These are phyloP conservation scores for Fusarium tjaetaba DNA, from an alignment of 2,329 filamentous ascomycete species.

Conservation along the genomic window DNA sequence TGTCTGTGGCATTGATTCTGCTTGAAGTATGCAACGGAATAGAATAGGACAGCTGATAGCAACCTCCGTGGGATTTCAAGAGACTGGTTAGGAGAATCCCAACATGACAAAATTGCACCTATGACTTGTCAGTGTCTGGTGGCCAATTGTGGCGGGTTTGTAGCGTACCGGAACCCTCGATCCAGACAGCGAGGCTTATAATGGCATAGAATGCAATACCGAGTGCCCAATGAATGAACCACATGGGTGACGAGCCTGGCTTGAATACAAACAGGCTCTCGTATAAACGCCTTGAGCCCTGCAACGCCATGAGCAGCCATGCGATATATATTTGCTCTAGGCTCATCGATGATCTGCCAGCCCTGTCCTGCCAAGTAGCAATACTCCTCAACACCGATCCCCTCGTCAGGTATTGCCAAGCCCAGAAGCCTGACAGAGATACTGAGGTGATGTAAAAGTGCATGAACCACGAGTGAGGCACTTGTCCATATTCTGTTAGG, in stretches of 20 bases:
- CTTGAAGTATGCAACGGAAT: constrained; percentile 73
- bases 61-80: constrained; percentile 40
- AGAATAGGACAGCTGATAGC: constrained; percentile 66
- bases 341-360: constrained; percentile 56
- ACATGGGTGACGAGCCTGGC: constrained; percentile 78
- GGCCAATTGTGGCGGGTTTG: not conserved
- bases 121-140: constrained; percentile 11
- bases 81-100: constrained; percentile 39
- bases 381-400: constrained; percentile 64
- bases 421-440: constrained; percentile 78
- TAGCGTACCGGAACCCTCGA: constrained; percentile 77
- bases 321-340: constrained; percentile 70
- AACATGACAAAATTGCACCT: constrained; percentile 50
- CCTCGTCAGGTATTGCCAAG: constrained; percentile 65
- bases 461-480: constrained; percentile 89
- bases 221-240: constrained; percentile 82
- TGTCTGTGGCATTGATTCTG: constrained; percentile 81
- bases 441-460: constrained; percentile 86
- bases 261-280: constrained; percentile 76
- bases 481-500: constrained; percentile 56
- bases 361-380: constrained; percentile 50
- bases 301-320: constrained; percentile 79
- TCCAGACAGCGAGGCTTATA: constrained; percentile 82
- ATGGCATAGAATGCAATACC: constrained; percentile 81
- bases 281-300: constrained; percentile 78